These are phyloP conservation scores for Penicillium diatomitis DNA, from an alignment of 495 filamentous ascomycete genomes.

Conservation along the genomic window DNA sequence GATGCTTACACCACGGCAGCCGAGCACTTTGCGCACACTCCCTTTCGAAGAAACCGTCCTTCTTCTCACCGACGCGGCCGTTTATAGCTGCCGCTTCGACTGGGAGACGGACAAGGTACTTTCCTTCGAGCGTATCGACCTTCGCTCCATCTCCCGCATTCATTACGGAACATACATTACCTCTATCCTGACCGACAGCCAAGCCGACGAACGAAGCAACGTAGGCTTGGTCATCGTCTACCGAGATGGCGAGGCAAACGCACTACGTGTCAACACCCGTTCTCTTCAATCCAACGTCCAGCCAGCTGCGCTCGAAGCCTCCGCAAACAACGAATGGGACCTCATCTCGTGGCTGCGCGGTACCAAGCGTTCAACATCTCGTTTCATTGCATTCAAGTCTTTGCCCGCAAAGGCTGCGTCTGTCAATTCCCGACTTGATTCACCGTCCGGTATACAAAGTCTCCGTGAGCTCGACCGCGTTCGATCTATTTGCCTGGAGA, in stretches of 20 bases:
- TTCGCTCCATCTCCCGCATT: constrained; percentile 60
- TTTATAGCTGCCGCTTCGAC: constrained; percentile 86
- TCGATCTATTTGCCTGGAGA: constrained; percentile 56
- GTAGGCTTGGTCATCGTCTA: constrained; percentile 77
- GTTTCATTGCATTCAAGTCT: constrained; percentile 50
- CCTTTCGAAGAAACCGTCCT: constrained; percentile 81
- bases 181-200: constrained; percentile 63
- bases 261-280: constrained; percentile 74
- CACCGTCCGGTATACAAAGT: constrained; percentile 6
- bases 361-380: constrained; percentile 23
- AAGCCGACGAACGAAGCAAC: constrained; percentile 68
- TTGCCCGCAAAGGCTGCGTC: constrained; percentile 30
- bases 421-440: constrained; percentile 19
- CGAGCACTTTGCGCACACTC: constrained; percentile 52
- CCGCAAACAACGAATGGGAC: constrained; percentile 24
- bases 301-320: constrained; percentile 21
- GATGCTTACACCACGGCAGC: constrained; percentile 57
- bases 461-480: constrained; percentile 63
- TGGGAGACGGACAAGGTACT: constrained; percentile 88
- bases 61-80: constrained; percentile 70
- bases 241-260: constrained; percentile 51
- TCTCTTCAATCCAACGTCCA: constrained; percentile 54
- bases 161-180: constrained; percentile 82
- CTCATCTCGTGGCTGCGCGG: constrained; percentile 35
- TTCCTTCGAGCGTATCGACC: constrained; percentile 77